Conservation (phyloP, 306 rosid genomes). For the Urtica urens region DNA sequence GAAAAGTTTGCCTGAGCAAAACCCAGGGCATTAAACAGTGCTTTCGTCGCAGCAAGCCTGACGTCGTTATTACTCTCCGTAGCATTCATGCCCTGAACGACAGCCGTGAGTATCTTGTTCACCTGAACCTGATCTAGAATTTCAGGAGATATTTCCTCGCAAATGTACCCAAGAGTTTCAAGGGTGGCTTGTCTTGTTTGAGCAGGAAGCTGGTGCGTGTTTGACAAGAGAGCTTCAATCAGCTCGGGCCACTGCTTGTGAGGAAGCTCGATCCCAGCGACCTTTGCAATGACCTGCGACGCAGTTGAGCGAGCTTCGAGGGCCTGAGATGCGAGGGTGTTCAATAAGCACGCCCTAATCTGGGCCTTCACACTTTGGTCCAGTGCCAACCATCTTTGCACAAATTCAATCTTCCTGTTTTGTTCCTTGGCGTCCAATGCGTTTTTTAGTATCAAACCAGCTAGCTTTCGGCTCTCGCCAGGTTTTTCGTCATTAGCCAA, state of each 20-base stretch:
- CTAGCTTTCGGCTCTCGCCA: conserved; percentile 1
- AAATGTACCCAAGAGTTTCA: conserved; percentile 3
- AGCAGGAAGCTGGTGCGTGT: background rate
- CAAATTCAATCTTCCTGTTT: background rate
- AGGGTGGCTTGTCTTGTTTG: conserved; percentile 2
- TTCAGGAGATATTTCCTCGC: conserved; percentile 5
- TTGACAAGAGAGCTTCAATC: conserved; percentile 1
- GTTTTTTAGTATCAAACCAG: conserved; percentile 8
- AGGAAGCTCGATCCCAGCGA: conserved; percentile 5
- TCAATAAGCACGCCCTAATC: conserved; percentile 1
- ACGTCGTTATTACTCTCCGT: conserved; percentile 1
- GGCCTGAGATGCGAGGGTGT: conserved; percentile 3
- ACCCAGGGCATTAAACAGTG: conserved; percentile 6
- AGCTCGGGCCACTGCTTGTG: conserved; percentile 7
- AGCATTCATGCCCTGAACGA: conserved; percentile 7
- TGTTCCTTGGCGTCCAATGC: conserved; percentile 6
- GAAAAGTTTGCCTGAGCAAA: conserved; percentile 7
- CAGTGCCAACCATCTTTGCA: background rate
- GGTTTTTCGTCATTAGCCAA: conserved; percentile 9
- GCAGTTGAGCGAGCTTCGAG: conserved; percentile 4
- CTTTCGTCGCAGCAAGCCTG: conserved; percentile 9
- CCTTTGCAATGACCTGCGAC: conserved; percentile 6
- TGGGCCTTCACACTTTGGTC: conserved; percentile 1
- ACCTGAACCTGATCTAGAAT: conserved; percentile 5
- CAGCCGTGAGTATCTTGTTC: conserved; percentile 8